Base-by-base conservation (phyloP, 768 basidiomycete genomes). In the Xerocomellus intermedius region DNA sequence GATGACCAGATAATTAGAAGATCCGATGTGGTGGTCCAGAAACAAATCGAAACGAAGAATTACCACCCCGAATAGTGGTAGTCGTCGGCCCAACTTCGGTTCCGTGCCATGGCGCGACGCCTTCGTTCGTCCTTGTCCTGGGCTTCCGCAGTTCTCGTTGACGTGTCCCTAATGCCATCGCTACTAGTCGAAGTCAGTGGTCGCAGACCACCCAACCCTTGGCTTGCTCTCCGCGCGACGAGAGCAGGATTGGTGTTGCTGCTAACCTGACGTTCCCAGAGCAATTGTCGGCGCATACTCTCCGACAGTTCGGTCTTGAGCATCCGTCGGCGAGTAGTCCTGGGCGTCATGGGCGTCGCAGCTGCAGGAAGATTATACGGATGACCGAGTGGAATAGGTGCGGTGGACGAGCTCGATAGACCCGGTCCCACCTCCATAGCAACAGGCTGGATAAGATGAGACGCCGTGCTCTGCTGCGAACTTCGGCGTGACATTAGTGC, bases 251-350 rank as follows among this genome's bases (percentile, higher is more conserved):
- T 82, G 16, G 73, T 75, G 56, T 75, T 75, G 30, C 69, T 70
- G 67, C 82, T 82, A 58, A 87, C 80, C 58, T 87, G 85, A 14
- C 87, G 78, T 61, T 86, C 89, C 91, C 91, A 92, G 6, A 94
- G 72, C 53, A 94, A 67, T 62, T 94, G 89, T 43, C 87, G 77
- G 21, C 94, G 77, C 58, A 96, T 73, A 55, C 86, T 88, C 72
- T 96, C 94, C 32, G 88, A 87, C 66, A 96, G 76, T 71, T 96
- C 94, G 5, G 85, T 87, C 52, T 85, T 78, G 43, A 95, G 77
- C 90, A 95, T 95, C 60, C 82, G 79, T 47, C 90, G 78, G 3
- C 94, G 81, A 3, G 91, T 94, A 41, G 94, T 92, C 35, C 89
- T 84, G 0, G 94, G 94, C 1, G 91, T 91, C 60, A 87, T 86